Evolutionary conservation across 352 stramenopile genomes (phyloP).

Genomic region (Peronospora belbahrii): DNA sequence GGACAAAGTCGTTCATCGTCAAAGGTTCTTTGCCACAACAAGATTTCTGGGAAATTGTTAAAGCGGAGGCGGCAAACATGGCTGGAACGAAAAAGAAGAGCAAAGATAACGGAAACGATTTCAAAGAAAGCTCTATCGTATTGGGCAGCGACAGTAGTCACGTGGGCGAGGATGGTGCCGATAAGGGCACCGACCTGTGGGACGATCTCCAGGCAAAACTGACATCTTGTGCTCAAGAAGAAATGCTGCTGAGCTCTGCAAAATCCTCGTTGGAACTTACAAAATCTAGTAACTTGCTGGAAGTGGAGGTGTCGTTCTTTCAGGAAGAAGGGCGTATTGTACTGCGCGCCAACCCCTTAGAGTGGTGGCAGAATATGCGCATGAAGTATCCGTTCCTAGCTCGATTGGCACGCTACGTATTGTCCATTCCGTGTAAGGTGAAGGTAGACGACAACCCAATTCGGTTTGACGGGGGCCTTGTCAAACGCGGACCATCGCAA

Average conservation of each 20-base stretch:
- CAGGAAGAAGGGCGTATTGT: slow-evolving; percentile 56
- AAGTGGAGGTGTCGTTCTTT: slow-evolving; percentile 76
- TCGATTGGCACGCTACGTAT: slow-evolving; percentile 50
- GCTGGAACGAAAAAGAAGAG: slow-evolving; percentile 44
- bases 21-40: slow-evolving; percentile 49
- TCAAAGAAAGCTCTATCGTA: slow-evolving; percentile 27
- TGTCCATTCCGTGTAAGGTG: slow-evolving; percentile 53
- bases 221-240: slow-evolving; percentile 59
- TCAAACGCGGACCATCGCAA: slow-evolving; percentile 27
- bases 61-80: slow-evolving; percentile 46
- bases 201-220: slow-evolving; percentile 73
- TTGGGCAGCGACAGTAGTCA: slow-evolving; percentile 35
- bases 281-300: slow-evolving; percentile 68
- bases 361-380: slow-evolving; percentile 70
- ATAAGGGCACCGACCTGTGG: slow-evolving; percentile 49
- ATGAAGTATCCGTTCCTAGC: slow-evolving; percentile 78
- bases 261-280: slow-evolving; percentile 60
- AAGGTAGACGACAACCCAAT: slow-evolving; percentile 47
- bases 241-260: slow-evolving; percentile 57
- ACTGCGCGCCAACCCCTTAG: slow-evolving; percentile 52
- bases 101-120: slow-evolving; percentile 37
- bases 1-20: slow-evolving; percentile 68
- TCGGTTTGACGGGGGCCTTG: slow-evolving; percentile 32
- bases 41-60: slow-evolving; percentile 69
- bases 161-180: slow-evolving; percentile 19